Base-by-base conservation (phyloP, 2,329 filamentous ascomycete genomes). In the Penicillium brevicompactum region DNA sequence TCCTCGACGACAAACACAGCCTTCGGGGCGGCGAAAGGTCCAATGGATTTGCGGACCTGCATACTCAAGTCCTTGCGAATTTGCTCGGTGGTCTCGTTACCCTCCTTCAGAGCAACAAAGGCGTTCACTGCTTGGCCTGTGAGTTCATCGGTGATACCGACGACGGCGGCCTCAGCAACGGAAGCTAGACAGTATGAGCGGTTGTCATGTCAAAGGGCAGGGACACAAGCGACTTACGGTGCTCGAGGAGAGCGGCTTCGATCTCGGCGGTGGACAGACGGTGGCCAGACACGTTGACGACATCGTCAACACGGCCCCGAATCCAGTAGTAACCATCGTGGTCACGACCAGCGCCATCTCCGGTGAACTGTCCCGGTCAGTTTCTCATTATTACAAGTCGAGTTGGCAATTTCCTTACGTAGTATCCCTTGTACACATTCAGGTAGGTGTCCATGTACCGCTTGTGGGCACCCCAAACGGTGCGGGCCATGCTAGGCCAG, bases 281-380 rank as follows among this genome's bases (percentile, higher is more conserved):
- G 77, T 99, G 94, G 27, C 94, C 94, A 66, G 90, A 94, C 59
- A 99, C 94, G 76, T 99, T 99, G 75, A 99, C 93, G 42, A 99
- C 94, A 69, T 99, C 94, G 72, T 99, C 94, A 50, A 99, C 94
- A 76, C 94, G 92, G 63, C 94, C 94, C 60, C 94, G 91, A 74
- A 99, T 99, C 94, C 94, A 99, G 86, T 97, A 99, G 82, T 97
- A 99, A 54, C 94, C 94, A 69, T 99, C 94, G 77, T 96, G 90
- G 74, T 99, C 94, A 71, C 94, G 90, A 57, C 90, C 94, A 53
- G 94, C 94, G 71, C 94, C 94, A 72, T 99, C 94, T 57, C 78
- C 79, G 48, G 77, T 80, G 70, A 80, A 80, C 77, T 80, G 61
- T 9, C 24, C 9, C 8, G n/a, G 31, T 55, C n/a, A 55, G 49